Evolutionary conservation across 371 early-diverging fungal species (phyloP), one percentile per base, ranked within the genome.

Genomic region (Sporodiniella umbellata): DNA sequence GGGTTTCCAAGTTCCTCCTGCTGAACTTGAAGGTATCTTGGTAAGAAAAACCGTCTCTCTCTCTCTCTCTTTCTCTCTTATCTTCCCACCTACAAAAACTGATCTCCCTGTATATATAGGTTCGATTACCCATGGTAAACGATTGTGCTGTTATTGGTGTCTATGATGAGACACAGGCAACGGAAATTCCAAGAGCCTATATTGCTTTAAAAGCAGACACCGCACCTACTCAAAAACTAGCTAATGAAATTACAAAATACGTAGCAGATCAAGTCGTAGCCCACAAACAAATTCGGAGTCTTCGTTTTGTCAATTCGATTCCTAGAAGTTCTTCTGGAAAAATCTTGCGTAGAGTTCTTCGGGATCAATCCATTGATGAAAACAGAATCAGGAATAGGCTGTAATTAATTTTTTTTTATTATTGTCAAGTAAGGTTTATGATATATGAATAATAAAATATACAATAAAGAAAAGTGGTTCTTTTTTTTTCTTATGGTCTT

Each of bases 311-410:
- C 5, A 72, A 79, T 11, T 70, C 60, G 7, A 85, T 92, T 15
- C 92, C 86, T 21, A 87, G 81, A 50, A 76, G 77, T 23, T 73
- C 89, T 0, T 59, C 86, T 17, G 94, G 92, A 19, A 92, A 93
- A 66, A 88, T 92, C 23, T 73, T 92, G 28, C 68, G 92, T 15
- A 66, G 70, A 33, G 51, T 68, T n/a, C 54, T 77, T 7, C 62
- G 72, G 1, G 58, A 58, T 37, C 35, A 35, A 35, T 11, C 35
- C 4, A 35, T 4, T n/a, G 4, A 5, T 35, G 35, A 35, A 35
- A 35, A 35, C 12, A 14, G 15, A 35, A 35, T n/a, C 14, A 7
- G 4, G 10, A 10, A 4, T 28, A 28, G 10, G 10, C 10, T 28
- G 30, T 28, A 10, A 28, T 28, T 28, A 7, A 10, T 28, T 4